A percentile compares a stretch with the other conserved stretches of the same genome.
Conservation (phyloP, 1,139 yeast genomes). For the Debaryomyces robertsiae region DNA sequence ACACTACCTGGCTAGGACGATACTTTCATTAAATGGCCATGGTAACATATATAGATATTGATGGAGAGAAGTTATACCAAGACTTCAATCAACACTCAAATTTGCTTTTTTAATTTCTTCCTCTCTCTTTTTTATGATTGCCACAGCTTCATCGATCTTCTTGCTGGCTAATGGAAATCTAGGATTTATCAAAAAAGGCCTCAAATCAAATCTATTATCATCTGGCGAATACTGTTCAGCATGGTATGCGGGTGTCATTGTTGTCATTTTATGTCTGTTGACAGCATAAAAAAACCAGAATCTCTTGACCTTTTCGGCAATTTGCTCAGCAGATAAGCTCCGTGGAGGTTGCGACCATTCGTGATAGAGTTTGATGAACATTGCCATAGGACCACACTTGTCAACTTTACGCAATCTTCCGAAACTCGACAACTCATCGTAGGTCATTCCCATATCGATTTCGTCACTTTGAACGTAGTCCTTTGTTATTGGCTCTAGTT, state of each 20-base stretch:
- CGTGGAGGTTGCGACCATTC: constrained; percentile 80
- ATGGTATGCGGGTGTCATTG: constrained; percentile 93
- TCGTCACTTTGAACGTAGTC: constrained; percentile 95
- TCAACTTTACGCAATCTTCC: constrained; percentile 92
- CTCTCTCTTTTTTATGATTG: constrained; percentile 46
- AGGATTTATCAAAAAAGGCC: constrained; percentile 94
- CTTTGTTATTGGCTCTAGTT: constrained; percentile 91
- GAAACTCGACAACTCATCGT: constrained; percentile 86
- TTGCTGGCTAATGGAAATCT: constrained; percentile 86
- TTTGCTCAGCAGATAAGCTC: constrained; percentile 73
- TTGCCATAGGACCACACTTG: constrained; percentile 93
- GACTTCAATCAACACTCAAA: constrained; percentile 33
- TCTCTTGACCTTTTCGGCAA: constrained; percentile 88
- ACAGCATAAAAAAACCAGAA: constrained; percentile 93
- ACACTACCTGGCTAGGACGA: too few relatives aligned
- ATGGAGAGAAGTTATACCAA: neutral
- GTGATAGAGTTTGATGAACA: constrained; percentile 87
- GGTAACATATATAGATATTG: too few relatives aligned
- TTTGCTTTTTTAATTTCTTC: constrained; percentile 26
- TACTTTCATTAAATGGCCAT: too few relatives aligned
- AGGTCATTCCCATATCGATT: constrained; percentile 97
- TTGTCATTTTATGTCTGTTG: constrained; percentile 95
- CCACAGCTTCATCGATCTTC: constrained; percentile 79
- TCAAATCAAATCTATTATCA: constrained; percentile 90
- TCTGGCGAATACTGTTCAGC: constrained; percentile 98